Percentiles rank a stretch among this genome's conserved stretches.
phyloP scores from a whole-genome alignment of 2,329 filamentous ascomycete species.

The Fusarium chuoi region DNA sequence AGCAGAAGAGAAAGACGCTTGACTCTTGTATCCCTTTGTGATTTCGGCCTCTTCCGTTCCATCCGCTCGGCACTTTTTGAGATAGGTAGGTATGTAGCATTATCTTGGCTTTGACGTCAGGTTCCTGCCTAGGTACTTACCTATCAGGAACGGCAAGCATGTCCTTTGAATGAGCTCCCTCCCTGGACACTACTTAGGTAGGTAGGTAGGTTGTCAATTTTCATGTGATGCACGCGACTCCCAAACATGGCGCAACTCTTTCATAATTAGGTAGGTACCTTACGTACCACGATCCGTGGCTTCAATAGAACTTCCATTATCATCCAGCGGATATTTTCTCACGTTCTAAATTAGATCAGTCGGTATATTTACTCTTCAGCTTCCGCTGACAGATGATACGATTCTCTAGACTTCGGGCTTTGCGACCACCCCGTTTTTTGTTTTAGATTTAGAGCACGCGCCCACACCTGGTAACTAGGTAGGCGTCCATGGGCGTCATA shows the following conservation, averaged over 20 bases:
- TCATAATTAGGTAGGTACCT: too few species aligned
- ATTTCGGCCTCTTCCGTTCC: constrained; percentile 13
- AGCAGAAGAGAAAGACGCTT: not conserved
- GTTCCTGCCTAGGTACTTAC: constrained; percentile 41
- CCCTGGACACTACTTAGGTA: not conserved
- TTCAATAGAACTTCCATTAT: not conserved
- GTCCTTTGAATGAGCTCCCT: constrained; percentile 20
- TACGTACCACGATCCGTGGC: not conserved
- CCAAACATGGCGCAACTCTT: constrained; percentile 1
- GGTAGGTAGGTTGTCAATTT: too few species aligned
- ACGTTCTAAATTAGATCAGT: not conserved
- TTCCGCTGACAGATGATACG: constrained; percentile 17
- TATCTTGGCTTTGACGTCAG: constrained; percentile 41
- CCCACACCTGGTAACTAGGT: not conserved
- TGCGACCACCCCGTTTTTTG: constrained; percentile 26
- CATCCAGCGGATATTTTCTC: not conserved
- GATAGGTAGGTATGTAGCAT: not conserved
- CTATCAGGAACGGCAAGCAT: constrained; percentile 41
- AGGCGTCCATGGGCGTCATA: constrained; percentile 37
- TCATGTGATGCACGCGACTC: constrained; percentile 28
- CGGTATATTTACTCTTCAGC: not conserved
- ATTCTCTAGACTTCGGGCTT: constrained; percentile 15
- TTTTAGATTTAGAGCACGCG: constrained; percentile 38
- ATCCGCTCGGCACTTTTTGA: not conserved
- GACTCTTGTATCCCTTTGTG: not conserved